Evolutionary conservation across 2,329 filamentous ascomycete species (phyloP), one percentile per base, ranked within the genome.

Genomic region (Daldinia sp.): DNA sequence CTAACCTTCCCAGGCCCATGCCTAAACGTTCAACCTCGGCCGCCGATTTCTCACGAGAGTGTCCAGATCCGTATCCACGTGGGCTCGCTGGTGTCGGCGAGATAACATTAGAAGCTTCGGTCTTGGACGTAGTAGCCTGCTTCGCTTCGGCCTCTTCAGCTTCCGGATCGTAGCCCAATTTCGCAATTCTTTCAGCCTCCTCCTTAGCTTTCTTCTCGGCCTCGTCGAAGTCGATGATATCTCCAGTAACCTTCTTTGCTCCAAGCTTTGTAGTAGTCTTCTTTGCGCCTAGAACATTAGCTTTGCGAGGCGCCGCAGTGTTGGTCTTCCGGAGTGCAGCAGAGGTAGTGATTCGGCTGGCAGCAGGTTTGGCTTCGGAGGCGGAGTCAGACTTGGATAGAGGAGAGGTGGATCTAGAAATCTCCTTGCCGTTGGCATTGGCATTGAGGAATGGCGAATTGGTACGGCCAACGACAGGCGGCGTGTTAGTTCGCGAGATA

Each of bases 181-280:
- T 97, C 76, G 90, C 93, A 75, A 97, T 95, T 70, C 95, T 90
- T 78, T 98, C 95, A 2, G 94, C 95, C 78, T 99, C 95, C 78
- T 98, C 95, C 77, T 94, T 96, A 41, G 95, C 95, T 80, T 96
- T 97, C 78, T 92, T 93, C 83, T 99, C 95, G 2, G 94, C 95
- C 77, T 94, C 95, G 68, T 99, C 95, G 73, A 99, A 99, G 80
- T 99, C 94, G 66, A 99, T 94, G 10, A 88, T 80, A 68, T 94
- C 91, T 45, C 83, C 85, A 3, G 84, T 87, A 30, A 96, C 87
- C 83, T 98, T 98, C 87, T 98, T 98, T 25, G 89, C 94, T 32
- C 94, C 95, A 9, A 98, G 84, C 81, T 96, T 96, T 43, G 85
- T 90, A 23, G 83, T 84, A 21, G 83, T 84, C 82, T 94, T 95